A percentile compares a stretch with the other conserved stretches of the same genome.
These are phyloP conservation scores for Theobroma cacao DNA, from an alignment of 345 rosid species.

Conservation along the genomic window DNA sequence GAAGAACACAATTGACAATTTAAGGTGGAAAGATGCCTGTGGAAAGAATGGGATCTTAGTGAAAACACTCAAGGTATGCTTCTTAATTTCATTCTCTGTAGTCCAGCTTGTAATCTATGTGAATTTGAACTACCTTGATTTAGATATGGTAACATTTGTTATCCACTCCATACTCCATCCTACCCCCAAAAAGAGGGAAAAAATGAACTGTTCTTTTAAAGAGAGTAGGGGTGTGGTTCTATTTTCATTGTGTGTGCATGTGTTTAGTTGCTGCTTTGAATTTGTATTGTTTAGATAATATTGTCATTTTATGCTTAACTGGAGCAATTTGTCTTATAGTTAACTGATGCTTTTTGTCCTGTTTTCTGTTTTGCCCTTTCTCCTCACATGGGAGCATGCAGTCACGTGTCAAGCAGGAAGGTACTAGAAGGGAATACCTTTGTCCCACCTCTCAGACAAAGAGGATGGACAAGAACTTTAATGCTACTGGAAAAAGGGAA, in stretches of 20 bases:
- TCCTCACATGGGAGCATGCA: slow-evolving; percentile 22
- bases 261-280: not conserved
- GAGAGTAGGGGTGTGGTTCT: not conserved
- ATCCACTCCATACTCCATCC: not conserved
- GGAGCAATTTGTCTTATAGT: slow-evolving; percentile 5
- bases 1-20: slow-evolving; percentile 36
- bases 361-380: slow-evolving; percentile 8
- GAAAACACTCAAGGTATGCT: slow-evolving; percentile 52
- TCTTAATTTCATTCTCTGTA: slow-evolving; percentile 1
- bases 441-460: slow-evolving; percentile 31
- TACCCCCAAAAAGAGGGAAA: too few species aligned
- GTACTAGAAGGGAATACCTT: slow-evolving; percentile 46
- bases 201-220: not conserved
- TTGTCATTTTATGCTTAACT: slow-evolving; percentile 1
- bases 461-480: slow-evolving; percentile 46
- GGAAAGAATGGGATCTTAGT: slow-evolving; percentile 56
- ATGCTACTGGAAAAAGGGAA: slow-evolving; percentile 46
- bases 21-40: slow-evolving; percentile 47
- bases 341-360: not conserved
- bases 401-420: slow-evolving; percentile 56
- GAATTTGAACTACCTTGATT: not conserved
- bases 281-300: not conserved
- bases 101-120: not conserved
- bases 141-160: not conserved
- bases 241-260: not conserved